Evolutionary conservation across 176 grass and related monocot genomes (phyloP).

Genomic region (Raddia guianensis): DNA sequence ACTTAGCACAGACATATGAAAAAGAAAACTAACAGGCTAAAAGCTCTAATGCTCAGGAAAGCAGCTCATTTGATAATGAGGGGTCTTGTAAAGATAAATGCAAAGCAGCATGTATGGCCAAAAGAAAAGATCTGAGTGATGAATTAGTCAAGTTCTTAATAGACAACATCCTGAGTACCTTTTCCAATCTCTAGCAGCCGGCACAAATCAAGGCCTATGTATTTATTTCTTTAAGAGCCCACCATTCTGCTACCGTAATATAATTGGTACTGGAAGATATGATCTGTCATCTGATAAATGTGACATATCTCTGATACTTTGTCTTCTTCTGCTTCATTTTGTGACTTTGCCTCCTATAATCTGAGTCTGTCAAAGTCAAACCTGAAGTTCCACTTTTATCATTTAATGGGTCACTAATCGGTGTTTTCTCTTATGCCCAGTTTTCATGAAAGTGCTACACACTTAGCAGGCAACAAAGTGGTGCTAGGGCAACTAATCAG

Average conservation of each 20-base stretch:
- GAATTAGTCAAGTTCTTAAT: not conserved
- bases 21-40: not conserved
- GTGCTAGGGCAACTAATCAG: no score
- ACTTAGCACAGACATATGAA: not conserved
- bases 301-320: constrained; percentile 27
- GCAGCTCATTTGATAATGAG: not conserved
- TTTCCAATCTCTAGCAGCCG: constrained; percentile 3
- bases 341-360: constrained; percentile 24
- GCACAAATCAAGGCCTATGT: constrained; percentile 14
- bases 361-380: constrained; percentile 45
- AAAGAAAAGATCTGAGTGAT: not conserved
- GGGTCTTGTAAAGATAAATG: not conserved
- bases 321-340: constrained; percentile 53
- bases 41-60: not conserved
- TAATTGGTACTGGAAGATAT: constrained; percentile 15
- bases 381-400: constrained; percentile 50
- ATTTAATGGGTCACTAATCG: constrained; percentile 42
- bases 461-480: no score
- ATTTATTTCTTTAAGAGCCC: constrained; percentile 39
- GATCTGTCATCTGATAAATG: constrained; percentile 35
- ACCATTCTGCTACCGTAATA: constrained; percentile 40
- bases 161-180: constrained; percentile 2
- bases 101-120: not conserved
- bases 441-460: no score
- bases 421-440: constrained; percentile 38